Evolutionary conservation across 2,329 filamentous ascomycete genomes (phyloP), one percentile per base, ranked within the genome.

Genomic region (Pseudogymnoascus sp.): DNA sequence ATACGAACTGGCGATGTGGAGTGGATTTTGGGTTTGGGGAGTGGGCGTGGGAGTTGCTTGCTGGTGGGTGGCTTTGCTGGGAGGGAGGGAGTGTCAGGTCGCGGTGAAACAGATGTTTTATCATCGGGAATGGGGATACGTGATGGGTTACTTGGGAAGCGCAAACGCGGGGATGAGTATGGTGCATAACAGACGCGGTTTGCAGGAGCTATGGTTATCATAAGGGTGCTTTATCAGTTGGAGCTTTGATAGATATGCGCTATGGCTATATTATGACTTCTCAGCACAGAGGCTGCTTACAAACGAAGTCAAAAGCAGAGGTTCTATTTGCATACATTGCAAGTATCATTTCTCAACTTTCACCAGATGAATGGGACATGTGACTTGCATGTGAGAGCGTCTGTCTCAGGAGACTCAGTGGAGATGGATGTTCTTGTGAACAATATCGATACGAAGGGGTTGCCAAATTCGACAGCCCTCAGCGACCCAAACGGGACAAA

Each of bases 71-170:
- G 47, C 25, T 16, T 54, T 54, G 9, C 28, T 54, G n/a, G 28
- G 28, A 18, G 47, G 6, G 18, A 12, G 47, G 6, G 18, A 12
- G 47, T 33, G 11, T 30, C 25, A 54, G 25, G 28, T 54, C n/a
- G 47, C 9, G 47, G 47, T 54, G 47, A 54, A 54, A 33, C 47
- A 54, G 12, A 33, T 54, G 47, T 54, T 54, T 54, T 54, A 54
- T 33, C n/a, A 50, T 25, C n/a, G 18, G 6, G 47, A 54, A 54
- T 7, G 28, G 28, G 47, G 47, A 30, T 54, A 12, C 8, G 47
- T 6, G 47, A 12, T 12, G n/a, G 33, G 47, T 54, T 54, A 50
- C 43, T 18, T 50, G 43, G 7, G 47, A 25, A 6, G 22, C 22
- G 9, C 9, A 12, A 18, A 33, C 9, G 8, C 6, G 8, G 16